Evolutionary conservation across 2,329 filamentous ascomycete genomes (phyloP).

Genomic region (Nemania serpens): DNA sequence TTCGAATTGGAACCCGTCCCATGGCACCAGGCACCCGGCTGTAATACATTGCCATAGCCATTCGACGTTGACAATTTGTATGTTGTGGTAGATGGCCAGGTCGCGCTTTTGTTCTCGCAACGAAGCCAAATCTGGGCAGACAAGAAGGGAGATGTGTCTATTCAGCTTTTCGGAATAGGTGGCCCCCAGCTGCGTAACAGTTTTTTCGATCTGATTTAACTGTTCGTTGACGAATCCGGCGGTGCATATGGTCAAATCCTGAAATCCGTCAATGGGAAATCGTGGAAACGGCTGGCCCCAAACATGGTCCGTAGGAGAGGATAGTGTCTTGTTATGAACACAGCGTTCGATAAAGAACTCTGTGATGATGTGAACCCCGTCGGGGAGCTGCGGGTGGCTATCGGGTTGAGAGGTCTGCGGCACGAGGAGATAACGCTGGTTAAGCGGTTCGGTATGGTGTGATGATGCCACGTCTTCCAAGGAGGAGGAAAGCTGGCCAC

Average conservation of each 20-base stretch:
- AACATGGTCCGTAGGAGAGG: conserved; percentile 70
- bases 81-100: conserved; percentile 72
- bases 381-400: conserved; percentile 48
- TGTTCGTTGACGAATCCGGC: conserved; percentile 85
- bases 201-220: conserved; percentile 80
- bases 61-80: conserved; percentile 78
- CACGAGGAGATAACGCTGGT: conserved; percentile 57
- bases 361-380: conserved; percentile 65
- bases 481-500: conserved; percentile 50
- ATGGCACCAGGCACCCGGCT: conserved; percentile 54
- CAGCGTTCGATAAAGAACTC: conserved; percentile 95
- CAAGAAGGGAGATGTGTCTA: conserved; percentile 71
- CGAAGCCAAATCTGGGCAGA: conserved; percentile 66
- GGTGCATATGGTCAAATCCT: conserved; percentile 73
- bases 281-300: conserved; percentile 76
- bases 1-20: conserved; percentile 53
- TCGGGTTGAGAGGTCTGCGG: conserved; percentile 56
- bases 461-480: conserved; percentile 47
- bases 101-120: conserved; percentile 77
- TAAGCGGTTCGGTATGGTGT: conserved; percentile 35
- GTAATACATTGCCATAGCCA: conserved; percentile 87
- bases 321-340: conserved; percentile 73
- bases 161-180: conserved; percentile 80
- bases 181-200: conserved; percentile 76
- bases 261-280: conserved; percentile 73